A percentile compares a stretch with the other conserved stretches of the same genome.
phyloP scores from a whole-genome alignment of 169 alveolate species.

The Eimeria necatrix region DNA sequence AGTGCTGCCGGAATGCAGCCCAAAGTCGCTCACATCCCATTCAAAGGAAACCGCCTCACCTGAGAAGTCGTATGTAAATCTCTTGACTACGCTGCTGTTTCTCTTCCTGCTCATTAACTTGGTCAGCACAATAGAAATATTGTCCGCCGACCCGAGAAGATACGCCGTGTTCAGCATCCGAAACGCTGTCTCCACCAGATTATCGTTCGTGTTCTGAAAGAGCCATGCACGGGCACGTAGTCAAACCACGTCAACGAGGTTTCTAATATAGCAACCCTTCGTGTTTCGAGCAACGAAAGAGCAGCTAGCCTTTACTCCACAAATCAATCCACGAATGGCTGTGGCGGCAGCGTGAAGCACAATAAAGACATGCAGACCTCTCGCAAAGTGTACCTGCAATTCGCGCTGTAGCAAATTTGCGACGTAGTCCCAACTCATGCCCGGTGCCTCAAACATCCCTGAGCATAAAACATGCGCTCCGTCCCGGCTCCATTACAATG shows the following conservation, averaged over 20 bases:
- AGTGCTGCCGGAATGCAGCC: too few species aligned
- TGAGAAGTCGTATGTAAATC: conserved; percentile 67
- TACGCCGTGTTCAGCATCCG: conserved; percentile 19
- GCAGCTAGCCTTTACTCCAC: not conserved
- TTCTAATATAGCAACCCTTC: not conserved
- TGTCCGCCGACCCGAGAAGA: conserved; percentile 37
- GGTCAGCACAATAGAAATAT: conserved; percentile 48
- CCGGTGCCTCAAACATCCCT: conserved; percentile 76
- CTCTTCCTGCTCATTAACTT: conserved; percentile 25
- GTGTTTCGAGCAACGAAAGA: not conserved
- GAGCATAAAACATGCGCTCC: not conserved
- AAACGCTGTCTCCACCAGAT: conserved; percentile 40
- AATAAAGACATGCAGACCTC: not conserved
- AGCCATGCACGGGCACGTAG: not conserved
- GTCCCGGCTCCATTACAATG: too few species aligned
- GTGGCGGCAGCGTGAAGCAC: not conserved
- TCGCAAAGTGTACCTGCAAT: not conserved
- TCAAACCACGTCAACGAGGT: not conserved
- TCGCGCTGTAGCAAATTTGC: conserved; percentile 54
- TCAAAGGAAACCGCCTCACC: not conserved
- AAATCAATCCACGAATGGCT: not conserved
- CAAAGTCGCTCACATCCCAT: too few species aligned
- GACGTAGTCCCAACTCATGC: conserved; percentile 72
- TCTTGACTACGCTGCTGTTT: not conserved
- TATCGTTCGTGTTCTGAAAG: conserved; percentile 19